These are phyloP conservation scores for Yamadazyma atlantica DNA, from an alignment of 1,139 yeast species.

Conservation along the genomic window DNA sequence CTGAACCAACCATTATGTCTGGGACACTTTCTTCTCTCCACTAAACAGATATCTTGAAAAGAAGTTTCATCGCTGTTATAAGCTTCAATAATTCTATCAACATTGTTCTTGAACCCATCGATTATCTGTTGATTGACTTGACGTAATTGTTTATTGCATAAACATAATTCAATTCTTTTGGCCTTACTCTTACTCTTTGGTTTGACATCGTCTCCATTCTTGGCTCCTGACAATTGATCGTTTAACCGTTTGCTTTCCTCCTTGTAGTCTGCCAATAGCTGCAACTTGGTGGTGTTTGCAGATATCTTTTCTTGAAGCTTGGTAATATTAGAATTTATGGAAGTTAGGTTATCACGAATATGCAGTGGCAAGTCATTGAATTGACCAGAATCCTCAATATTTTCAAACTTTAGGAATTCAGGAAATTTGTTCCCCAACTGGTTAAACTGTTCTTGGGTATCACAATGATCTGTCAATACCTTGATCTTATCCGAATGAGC, in stretches of 20 bases:
- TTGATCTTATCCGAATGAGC: slow-evolving; percentile 7
- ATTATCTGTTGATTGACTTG: slow-evolving; percentile 8
- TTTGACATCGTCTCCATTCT: slow-evolving; percentile 12
- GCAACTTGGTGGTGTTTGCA: slow-evolving; percentile 17
- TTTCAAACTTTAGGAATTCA: slow-evolving; percentile 35
- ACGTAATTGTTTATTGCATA: slow-evolving; percentile 12
- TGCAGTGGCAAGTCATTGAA: slow-evolving; percentile 30
- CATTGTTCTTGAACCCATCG: slow-evolving; percentile 12
- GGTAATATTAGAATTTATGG: slow-evolving; percentile 22
- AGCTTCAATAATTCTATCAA: slow-evolving; percentile 18
- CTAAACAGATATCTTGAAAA: slow-evolving; percentile 45
- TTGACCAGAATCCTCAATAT: slow-evolving; percentile 17
- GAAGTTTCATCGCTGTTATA: slow-evolving; percentile 17
- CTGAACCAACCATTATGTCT: slow-evolving; percentile 70
- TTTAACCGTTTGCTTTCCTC: slow-evolving; percentile 40
- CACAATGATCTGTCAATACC: slow-evolving; percentile 15
- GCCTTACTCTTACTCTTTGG: neutral
- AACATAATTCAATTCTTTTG: slow-evolving; percentile 19
- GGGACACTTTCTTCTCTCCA: slow-evolving; percentile 65
- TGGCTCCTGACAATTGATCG: slow-evolving; percentile 24
- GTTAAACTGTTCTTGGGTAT: slow-evolving; percentile 17
- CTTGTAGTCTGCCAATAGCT: slow-evolving; percentile 28
- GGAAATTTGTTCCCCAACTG: slow-evolving; percentile 38
- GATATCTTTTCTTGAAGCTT: slow-evolving; percentile 20
- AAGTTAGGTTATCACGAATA: slow-evolving; percentile 22